Evolutionary conservation across 163 green algal species (phyloP).

Genomic region (Scenedesmus sp.): DNA sequence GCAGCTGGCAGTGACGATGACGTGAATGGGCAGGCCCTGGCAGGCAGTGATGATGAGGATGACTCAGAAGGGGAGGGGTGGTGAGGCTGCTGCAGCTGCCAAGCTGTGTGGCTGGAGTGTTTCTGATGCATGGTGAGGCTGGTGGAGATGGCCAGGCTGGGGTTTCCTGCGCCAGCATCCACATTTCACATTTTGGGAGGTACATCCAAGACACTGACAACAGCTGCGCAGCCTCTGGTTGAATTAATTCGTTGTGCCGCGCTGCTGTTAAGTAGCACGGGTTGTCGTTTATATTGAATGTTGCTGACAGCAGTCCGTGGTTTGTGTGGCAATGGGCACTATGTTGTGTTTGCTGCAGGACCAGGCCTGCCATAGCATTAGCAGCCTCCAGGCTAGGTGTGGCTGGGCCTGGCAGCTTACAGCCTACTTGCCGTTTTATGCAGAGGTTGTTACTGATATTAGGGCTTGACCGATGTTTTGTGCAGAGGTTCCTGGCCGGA

Average conservation of each 20-base stretch:
- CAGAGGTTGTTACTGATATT: background rate
- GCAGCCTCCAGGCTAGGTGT: background rate
- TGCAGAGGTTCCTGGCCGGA: background rate
- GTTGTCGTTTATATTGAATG: background rate
- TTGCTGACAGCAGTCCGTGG: too few species aligned
- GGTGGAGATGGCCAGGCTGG: background rate
- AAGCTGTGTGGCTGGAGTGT: background rate
- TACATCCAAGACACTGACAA: too few species aligned
- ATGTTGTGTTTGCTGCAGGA: background rate
- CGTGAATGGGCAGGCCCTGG: slow-evolving; percentile 14
- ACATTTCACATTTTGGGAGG: too few species aligned
- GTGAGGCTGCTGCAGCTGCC: slow-evolving; percentile 10
- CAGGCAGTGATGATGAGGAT: slow-evolving; percentile 43
- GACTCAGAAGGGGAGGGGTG: slow-evolving; percentile 17
- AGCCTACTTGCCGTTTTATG: background rate
- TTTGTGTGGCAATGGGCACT: too few species aligned
- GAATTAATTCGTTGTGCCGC: too few species aligned
- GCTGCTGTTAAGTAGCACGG: background rate
- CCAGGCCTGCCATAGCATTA: background rate
- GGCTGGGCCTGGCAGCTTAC: background rate
- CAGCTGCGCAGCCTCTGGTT: too few species aligned
- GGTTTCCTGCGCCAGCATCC: too few species aligned
- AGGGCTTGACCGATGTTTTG: background rate
- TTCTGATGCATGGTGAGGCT: background rate
- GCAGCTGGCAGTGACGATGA: slow-evolving; percentile 26